Percentiles rank a stretch among this genome's conserved stretches.
phyloP scores from a whole-genome alignment of 345 rosid species.

The Hypericum perforatum region DNA sequence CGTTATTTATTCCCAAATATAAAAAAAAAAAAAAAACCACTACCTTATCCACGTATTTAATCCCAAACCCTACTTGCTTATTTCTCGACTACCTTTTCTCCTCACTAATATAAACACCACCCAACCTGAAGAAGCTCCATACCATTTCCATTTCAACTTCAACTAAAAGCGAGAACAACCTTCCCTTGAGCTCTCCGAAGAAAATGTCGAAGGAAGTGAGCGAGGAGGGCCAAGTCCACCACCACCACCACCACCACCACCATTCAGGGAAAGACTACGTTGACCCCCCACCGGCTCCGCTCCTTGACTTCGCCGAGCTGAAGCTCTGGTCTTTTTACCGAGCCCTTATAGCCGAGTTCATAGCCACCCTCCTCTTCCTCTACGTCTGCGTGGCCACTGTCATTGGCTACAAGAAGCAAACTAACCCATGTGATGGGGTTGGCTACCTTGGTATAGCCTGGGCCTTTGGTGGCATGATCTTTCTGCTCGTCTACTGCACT shows the following conservation, averaged over 20 bases:
- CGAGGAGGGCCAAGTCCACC: conserved; percentile 54
- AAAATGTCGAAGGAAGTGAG: conserved; percentile 73
- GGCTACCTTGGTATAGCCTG: conserved; percentile 89
- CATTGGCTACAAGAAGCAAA: conserved; percentile 61
- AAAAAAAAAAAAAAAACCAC: no score
- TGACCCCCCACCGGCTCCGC: conserved; percentile 94
- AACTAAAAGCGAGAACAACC: no score
- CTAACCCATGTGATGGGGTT: conserved; percentile 60
- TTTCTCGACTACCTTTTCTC: conserved; percentile 8
- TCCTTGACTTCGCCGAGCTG: conserved; percentile 54
- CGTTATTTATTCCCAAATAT: conserved; percentile 28
- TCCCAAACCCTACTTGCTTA: not conserved
- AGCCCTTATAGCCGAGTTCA: conserved; percentile 88
- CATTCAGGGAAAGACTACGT: conserved; percentile 57
- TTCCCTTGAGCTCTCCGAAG: not conserved
- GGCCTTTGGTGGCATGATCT: conserved; percentile 91
- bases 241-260: conserved; percentile 18
- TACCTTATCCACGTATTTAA: conserved; percentile 19
- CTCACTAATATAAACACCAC: not conserved
- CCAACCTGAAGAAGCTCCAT: not conserved
- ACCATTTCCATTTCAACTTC: no score
- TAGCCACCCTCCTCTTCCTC: conserved; percentile 91
- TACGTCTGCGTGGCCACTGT: conserved; percentile 75
- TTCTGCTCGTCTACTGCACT: conserved; percentile 61
- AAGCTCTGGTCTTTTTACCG: conserved; percentile 85